These are phyloP conservation scores for Fusarium buxicola DNA, from an alignment of 2,329 filamentous ascomycete genomes.

Conservation along the genomic window DNA sequence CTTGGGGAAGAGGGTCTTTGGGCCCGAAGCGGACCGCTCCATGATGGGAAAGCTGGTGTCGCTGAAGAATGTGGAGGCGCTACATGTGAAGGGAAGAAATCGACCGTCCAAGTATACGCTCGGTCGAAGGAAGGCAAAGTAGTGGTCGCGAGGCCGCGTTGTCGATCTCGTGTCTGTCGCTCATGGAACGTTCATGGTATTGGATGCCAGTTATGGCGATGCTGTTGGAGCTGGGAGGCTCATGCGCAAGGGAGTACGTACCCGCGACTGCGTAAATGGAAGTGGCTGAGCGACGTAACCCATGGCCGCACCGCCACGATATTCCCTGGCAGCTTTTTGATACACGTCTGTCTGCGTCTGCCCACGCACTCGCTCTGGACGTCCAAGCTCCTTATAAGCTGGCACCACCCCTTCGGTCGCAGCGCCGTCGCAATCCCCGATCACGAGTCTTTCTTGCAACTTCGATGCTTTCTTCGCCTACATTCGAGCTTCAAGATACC, in stretches of 20 bases:
- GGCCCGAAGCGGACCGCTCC: conserved; percentile 60
- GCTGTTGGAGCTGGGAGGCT: conserved; percentile 27
- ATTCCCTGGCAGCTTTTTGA: conserved; percentile 34
- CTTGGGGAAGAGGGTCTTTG: conserved; percentile 78
- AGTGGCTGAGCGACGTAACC: conserved; percentile 46
- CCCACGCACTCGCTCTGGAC: conserved; percentile 18
- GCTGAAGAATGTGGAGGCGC: conserved; percentile 37
- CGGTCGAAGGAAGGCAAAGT: conserved; percentile 12
- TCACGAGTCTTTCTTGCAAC: conserved; percentile 6
- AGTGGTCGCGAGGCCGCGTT: conserved; percentile 21
- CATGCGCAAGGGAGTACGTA: conserved; percentile 21
- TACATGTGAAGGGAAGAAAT: conserved; percentile 48
- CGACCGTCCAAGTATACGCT: conserved; percentile 4
- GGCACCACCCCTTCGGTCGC: conserved; percentile 21
- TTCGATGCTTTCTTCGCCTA: background rate
- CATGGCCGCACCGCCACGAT: conserved; percentile 40
- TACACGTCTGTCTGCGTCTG: conserved; percentile 41
- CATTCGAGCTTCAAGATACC: background rate
- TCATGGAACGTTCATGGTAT: conserved; percentile 33
- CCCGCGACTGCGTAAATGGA: conserved; percentile 9
- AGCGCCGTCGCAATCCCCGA: conserved; percentile 18
- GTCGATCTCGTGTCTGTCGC: conserved; percentile 27
- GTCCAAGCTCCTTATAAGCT: conserved; percentile 43
- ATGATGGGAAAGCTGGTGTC: conserved; percentile 49
- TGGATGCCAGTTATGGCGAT: conserved; percentile 12